A percentile compares a stretch with the other conserved stretches of the same genome.
Evolutionary conservation across 164 flowering plant genomes (phyloP).

Genomic region (Sedum album): DNA sequence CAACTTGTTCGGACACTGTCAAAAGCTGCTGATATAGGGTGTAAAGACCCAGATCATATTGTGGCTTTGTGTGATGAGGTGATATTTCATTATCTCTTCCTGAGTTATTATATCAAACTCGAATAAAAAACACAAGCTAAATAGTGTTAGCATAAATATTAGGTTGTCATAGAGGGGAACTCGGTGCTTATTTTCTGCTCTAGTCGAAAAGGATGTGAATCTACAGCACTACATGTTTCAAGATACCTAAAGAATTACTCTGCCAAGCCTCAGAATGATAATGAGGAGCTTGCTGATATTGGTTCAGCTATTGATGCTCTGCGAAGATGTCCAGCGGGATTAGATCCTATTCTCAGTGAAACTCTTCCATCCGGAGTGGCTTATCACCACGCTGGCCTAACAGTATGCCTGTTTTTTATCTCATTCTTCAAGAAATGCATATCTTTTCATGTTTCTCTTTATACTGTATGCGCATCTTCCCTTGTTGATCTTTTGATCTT

Average conservation of each 20-base stretch:
- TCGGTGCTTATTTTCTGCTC: conserved; percentile 93
- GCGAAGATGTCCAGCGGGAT: conserved; percentile 67
- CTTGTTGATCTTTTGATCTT: not conserved
- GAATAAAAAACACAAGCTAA: not conserved
- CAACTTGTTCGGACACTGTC: conserved; percentile 60
- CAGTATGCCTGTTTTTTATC: conserved; percentile 35
- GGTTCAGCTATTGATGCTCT: conserved; percentile 74
- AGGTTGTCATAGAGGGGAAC: conserved; percentile 96
- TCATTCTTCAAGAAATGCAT: not conserved
- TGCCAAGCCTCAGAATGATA: conserved; percentile 23
- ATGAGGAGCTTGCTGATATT: conserved; percentile 43
- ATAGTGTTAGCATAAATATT: conserved; percentile 8
- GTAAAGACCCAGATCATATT: conserved; percentile 95
- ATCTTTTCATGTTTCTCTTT: not conserved
- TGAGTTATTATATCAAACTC: not conserved
- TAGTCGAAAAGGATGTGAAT: conserved; percentile 94
- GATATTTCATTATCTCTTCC: conserved; percentile 8
- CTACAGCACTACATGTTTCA: conserved; percentile 83
- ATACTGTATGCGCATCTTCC: not conserved
- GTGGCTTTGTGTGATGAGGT: conserved; percentile 96
- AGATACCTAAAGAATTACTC: conserved; percentile 55
- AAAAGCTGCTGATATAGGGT: conserved; percentile 68
- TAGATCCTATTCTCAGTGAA: conserved; percentile 83
- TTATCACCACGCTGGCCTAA: conserved; percentile 98
- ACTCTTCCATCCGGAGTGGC: conserved; percentile 94